Base-by-base conservation (phyloP, 129 eudicot species). In the Flaveria bidentis region DNA sequence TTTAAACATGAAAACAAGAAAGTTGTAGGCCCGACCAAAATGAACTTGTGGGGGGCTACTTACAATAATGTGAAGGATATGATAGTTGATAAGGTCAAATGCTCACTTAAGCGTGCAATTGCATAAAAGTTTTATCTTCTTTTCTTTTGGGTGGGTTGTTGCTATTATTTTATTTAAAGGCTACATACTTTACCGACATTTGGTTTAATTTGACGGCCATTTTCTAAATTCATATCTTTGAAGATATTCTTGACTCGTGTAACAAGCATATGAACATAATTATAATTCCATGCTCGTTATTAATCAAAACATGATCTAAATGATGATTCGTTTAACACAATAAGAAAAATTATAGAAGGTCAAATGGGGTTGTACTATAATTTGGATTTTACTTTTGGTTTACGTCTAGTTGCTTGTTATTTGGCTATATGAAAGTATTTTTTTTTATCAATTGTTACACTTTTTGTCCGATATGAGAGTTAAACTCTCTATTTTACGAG, bases 81-180 rank as follows among this genome's bases (percentile, higher is more conserved):
- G 49, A 78, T 55, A 67, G 28, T 51, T 52, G 73, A 72, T 66
- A 80, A 55, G 83, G 79, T 80, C 83, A 80, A 80, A 25, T 25
- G 66, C 75, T 73, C 77, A 73, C 82, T 73, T 67, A 80, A 80
- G 83, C 83, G 79, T 80, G 79, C 83, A 73, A 44, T 67, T 53
- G 79, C 61, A 30, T 66, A 53, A 52, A 73, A 67, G 78, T 65
- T 71, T 14, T 50, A 8, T 47, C 25, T 50, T 39, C n/a, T 33
- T 39, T 14, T 77, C n/a, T 45, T 30, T 20, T 50, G 49, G 39
- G 73, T 72, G 73, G 76, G 57, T 64, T 62, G 30, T 71, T 71
- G 63, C 25, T 58, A 63, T 44, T 58, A 72, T 72, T 53, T 61
- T 61, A 60, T 71, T 61, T 60, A 70, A 71, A 71, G 76, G 56